These are phyloP conservation scores for Apophysomyces trapeziformis DNA, from an alignment of 371 early-diverging fungal species.

Conservation along the genomic window DNA sequence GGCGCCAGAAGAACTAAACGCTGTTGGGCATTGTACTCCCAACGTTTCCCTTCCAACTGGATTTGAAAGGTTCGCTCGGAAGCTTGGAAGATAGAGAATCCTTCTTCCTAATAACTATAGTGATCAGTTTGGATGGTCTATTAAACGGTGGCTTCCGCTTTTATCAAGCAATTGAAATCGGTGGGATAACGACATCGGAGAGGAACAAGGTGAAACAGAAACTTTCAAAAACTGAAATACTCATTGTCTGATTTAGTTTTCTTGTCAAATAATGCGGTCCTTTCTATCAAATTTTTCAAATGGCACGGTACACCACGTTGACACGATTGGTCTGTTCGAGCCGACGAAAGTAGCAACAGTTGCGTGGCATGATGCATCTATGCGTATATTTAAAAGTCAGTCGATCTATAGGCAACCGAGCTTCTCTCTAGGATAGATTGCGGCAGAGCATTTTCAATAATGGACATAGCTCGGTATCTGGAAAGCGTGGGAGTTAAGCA, in stretches of 20 bases:
- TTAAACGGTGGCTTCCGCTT: background rate
- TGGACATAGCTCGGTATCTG: background rate
- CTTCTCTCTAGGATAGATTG: background rate
- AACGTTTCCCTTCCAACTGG: background rate
- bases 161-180: background rate
- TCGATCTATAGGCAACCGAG: background rate
- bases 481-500: conserved; percentile 3
- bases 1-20: background rate
- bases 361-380: background rate
- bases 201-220: background rate
- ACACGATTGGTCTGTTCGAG: conserved; percentile 1
- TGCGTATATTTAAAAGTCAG: background rate
- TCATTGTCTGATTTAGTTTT: background rate
- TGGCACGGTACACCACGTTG: background rate
- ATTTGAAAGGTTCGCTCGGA: background rate
- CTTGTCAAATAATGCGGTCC: background rate
- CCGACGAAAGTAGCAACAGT: conserved; percentile 1
- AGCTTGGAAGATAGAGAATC: background rate
- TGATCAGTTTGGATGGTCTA: background rate
- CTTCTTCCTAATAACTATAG: no score
- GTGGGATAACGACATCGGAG: background rate
- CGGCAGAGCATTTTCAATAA: conserved; percentile 1
- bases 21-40: background rate
- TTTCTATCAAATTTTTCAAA: background rate
- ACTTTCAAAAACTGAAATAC: background rate